Conservation (phyloP, 164 flowering plant genomes). For the Tinospora cordifolia region DNA sequence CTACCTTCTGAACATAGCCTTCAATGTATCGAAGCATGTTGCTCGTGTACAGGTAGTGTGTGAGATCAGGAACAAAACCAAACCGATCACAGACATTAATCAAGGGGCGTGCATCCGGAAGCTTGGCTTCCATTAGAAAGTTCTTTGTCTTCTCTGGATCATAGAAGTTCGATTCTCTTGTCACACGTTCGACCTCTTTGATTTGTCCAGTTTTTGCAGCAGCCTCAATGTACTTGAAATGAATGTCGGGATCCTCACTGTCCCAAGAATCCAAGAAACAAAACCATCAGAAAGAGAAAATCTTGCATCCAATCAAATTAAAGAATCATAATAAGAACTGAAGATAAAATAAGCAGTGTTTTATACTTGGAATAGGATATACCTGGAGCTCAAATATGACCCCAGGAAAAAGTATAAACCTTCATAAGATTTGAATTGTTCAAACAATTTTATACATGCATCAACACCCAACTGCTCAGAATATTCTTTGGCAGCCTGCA, state of each 20-base stretch:
- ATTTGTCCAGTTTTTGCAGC: constrained; percentile 99
- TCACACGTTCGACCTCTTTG: constrained; percentile 97
- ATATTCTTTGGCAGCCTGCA: constrained; percentile 92
- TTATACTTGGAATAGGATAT: constrained; percentile 6
- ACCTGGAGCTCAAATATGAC: constrained; percentile 97
- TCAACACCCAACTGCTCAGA: constrained; percentile 96
- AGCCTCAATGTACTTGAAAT: constrained; percentile 96
- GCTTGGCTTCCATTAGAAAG: constrained; percentile 96
- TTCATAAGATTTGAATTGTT: constrained; percentile 97
- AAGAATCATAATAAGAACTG: neutral
- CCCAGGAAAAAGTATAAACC: constrained; percentile 96
- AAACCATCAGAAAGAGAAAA: neutral
- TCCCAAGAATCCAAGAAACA: neutral
- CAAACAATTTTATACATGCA: constrained; percentile 89
- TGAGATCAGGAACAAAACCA: constrained; percentile 98
- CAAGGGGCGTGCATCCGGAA: constrained; percentile 97
- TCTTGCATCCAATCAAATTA: too few relatives aligned
- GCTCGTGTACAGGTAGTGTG: constrained; percentile 83
- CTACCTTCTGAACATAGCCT: constrained; percentile 98
- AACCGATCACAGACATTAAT: constrained; percentile 99
- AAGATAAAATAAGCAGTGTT: neutral
- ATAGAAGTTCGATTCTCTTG: constrained; percentile 95
- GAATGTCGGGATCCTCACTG: constrained; percentile 99
- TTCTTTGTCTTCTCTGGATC: constrained; percentile 96
- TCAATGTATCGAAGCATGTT: constrained; percentile 99